These are phyloP conservation scores for Lactarius evosmus DNA, from an alignment of 768 basidiomycete genomes.

Conservation along the genomic window DNA sequence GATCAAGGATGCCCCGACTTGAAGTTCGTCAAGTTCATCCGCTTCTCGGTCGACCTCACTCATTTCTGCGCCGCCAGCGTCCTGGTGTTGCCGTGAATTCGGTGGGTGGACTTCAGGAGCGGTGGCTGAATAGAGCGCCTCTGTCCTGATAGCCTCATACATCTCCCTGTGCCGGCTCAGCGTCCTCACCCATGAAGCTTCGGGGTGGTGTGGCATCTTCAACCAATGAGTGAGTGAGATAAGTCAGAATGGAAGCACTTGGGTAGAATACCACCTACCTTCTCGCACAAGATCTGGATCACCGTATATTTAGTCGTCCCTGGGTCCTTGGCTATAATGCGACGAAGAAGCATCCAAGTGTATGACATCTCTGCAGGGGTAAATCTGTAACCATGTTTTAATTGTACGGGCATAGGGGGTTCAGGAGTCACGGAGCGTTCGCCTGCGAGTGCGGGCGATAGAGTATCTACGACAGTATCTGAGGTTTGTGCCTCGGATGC, in stretches of 20 bases:
- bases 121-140: not conserved
- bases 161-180: conserved; percentile 37
- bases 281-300: conserved; percentile 4
- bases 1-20: conserved; percentile 18
- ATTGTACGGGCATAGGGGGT: conserved; percentile 15
- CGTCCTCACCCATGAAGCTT: conserved; percentile 49
- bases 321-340: conserved; percentile 14
- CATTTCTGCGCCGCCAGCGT: not conserved
- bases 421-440: conserved; percentile 10
- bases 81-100: not conserved
- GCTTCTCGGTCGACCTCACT: not conserved
- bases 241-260: not conserved
- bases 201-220: conserved; percentile 60
- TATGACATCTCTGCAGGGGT: conserved; percentile 25
- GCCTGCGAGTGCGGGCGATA: not conserved
- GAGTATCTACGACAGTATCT: conserved; percentile 11
- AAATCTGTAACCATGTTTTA: conserved; percentile 19
- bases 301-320: not conserved
- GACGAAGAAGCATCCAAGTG: conserved; percentile 20
- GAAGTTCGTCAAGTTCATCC: conserved; percentile 19
- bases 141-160: conserved; percentile 45
- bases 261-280: conserved; percentile 14
- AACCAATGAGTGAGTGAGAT: not conserved
- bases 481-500: conserved; percentile 16
- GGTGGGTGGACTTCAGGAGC: not conserved